These are phyloP conservation scores for Venturiaceae sp. DNA, from an alignment of 2,329 filamentous ascomycete species.

Conservation along the genomic window DNA sequence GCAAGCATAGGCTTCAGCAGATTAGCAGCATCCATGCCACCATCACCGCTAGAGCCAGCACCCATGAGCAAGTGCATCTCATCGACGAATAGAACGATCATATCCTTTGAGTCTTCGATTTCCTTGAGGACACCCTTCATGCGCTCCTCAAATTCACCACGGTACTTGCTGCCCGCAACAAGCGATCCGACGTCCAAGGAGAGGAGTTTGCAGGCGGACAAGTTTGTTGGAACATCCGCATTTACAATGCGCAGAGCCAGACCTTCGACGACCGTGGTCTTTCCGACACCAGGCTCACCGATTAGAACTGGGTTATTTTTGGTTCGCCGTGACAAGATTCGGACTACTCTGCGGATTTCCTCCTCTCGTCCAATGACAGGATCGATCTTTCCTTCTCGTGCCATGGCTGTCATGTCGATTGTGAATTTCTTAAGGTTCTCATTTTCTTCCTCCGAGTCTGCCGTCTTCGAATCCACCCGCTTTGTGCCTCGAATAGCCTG, in stretches of 20 bases:
- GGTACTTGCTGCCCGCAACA: conserved; percentile 95
- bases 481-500: conserved; percentile 85
- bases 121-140: conserved; percentile 99
- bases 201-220: conserved; percentile 86
- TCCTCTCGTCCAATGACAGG: conserved; percentile 95
- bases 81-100: conserved; percentile 96
- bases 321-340: conserved; percentile 84
- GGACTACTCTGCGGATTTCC: conserved; percentile 84
- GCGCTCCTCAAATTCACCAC: conserved; percentile 95
- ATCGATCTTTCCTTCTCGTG: conserved; percentile 93
- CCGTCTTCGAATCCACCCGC: conserved; percentile 91
- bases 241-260: conserved; percentile 94
- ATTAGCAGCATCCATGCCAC: conserved; percentile 98
- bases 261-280: conserved; percentile 96
- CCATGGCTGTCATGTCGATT: conserved; percentile 95
- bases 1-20: conserved; percentile 97
- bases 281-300: conserved; percentile 95
- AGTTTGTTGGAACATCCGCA: conserved; percentile 88
- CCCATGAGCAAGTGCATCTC: conserved; percentile 99
- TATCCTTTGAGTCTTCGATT: conserved; percentile 88
- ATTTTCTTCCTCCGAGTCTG: conserved; percentile 83
- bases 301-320: conserved; percentile 99
- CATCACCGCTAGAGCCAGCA: conserved; percentile 85
- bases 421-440: conserved; percentile 98
- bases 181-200: conserved; percentile 92